Conservation (phyloP, 495 filamentous ascomycete genomes). For the Bathelium albidoporum region DNA sequence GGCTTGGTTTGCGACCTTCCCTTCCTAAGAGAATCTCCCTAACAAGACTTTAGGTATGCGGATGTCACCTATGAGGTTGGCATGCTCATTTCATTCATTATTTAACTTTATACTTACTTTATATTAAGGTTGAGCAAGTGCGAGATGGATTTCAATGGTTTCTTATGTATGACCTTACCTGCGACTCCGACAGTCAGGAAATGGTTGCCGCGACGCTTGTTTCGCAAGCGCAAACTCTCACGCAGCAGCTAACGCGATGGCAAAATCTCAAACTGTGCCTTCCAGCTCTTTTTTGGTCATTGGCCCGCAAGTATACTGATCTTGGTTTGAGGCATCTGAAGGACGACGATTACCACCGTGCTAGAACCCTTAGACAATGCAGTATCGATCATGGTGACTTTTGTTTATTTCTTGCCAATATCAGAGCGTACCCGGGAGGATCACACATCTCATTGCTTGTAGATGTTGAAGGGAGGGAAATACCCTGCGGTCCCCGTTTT, state of each 20-base stretch:
- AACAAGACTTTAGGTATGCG: too few species aligned
- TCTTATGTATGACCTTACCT: not conserved
- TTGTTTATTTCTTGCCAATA: not conserved
- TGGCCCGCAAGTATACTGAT: not conserved
- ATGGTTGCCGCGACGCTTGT: not conserved
- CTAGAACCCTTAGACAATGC: not conserved
- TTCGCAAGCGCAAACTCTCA: not conserved
- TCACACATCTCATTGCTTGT: not conserved
- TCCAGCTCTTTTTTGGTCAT: not conserved
- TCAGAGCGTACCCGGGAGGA: not conserved
- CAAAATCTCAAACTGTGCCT: not conserved
- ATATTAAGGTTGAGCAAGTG: not conserved
- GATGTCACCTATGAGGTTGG: too few species aligned
- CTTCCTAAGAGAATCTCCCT: too few species aligned
- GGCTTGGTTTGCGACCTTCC: not conserved
- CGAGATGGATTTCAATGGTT: not conserved
- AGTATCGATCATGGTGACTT: not conserved
- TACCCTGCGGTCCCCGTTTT: not conserved
- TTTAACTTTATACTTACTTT: too few species aligned
- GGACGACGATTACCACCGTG: not conserved
- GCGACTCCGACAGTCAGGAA: not conserved
- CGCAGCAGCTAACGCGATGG: not conserved
- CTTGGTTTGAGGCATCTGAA: not conserved
- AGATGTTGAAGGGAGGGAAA: not conserved
- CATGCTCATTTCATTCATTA: too few species aligned